Base-by-base conservation (phyloP, 2,329 filamentous ascomycete genomes). In the Teratosphaeria zuluensis region DNA sequence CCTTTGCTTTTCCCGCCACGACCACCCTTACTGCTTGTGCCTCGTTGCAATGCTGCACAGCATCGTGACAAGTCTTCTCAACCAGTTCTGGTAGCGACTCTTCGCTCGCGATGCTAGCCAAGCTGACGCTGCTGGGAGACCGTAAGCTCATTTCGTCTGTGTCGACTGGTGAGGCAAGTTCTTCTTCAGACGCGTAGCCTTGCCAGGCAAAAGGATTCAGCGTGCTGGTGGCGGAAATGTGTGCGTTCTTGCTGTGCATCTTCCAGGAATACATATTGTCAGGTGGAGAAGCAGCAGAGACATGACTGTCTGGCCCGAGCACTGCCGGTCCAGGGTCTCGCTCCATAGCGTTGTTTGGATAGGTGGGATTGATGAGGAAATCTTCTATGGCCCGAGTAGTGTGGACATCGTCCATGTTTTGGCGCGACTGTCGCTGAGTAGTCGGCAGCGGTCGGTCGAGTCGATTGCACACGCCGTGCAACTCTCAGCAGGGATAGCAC, bases 141-240 rank as follows among this genome's bases (percentile, higher is more conserved):
- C 58, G 59, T 5, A 65, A 57, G 54, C 63, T 67, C 55, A 61
- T 54, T 38, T 62, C 59, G 28, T 66, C 64, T 32, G 59, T 56
- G 32, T 64, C 64, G 38, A 65, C 53, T 0, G 68, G 66, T 5
- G 68, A 70, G n/a, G 63, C 63, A 35, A 59, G 59, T 59, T 71
- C 69, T 61, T 71, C 69, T 16, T 70, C 69, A 6, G 68, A 70
- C 14, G 62, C 61, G 55, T 68, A 71, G 38, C 61, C 61, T 38
- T 60, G 61, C 59, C 56, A 64, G 57, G 58, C 61, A 33, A 58
- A 24, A n/a, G 38, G 55, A 8, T 55, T 55, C 9, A 51, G 24
- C 32, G 46, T 55, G 35, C 56, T 56, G n/a, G 57, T 30, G 14
- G 33, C 51, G 11, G 38, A n/a, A 8, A 51, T 19, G 12, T 60